phyloP scores from a whole-genome alignment of 108 stramenopile genomes.

The Cyclotella sp. region DNA sequence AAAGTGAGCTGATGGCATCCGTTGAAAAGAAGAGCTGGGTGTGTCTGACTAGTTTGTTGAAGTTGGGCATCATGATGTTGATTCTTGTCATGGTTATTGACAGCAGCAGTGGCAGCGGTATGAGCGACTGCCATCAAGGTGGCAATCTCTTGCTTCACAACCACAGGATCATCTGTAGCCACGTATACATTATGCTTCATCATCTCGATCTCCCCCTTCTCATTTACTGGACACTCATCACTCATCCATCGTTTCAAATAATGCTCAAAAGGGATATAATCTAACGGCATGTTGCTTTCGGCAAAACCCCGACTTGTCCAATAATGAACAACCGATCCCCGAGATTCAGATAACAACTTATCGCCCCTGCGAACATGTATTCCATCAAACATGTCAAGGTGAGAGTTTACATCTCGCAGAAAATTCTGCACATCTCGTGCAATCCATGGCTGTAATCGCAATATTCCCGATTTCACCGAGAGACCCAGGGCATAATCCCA shows the following conservation, averaged over 20 bases:
- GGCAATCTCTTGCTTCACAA: slow-evolving; percentile 39
- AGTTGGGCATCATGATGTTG: neutral
- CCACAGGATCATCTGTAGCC: slow-evolving; percentile 50
- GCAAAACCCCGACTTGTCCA: slow-evolving; percentile 38
- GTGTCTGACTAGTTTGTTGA: slow-evolving; percentile 5
- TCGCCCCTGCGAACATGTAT: slow-evolving; percentile 60
- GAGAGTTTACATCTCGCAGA: neutral
- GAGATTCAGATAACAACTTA: slow-evolving; percentile 39
- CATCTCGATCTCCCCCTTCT: slow-evolving; percentile 4
- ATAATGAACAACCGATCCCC: slow-evolving; percentile 29
- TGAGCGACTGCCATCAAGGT: slow-evolving; percentile 1
- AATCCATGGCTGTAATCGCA: slow-evolving; percentile 13
- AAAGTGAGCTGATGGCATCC: slow-evolving; percentile 43
- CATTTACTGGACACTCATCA: slow-evolving; percentile 17
- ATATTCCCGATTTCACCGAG: slow-evolving; percentile 8
- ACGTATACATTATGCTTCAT: slow-evolving; percentile 39
- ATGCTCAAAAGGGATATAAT: slow-evolving; percentile 36
- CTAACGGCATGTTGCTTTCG: slow-evolving; percentile 23
- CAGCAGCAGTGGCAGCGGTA: neutral
- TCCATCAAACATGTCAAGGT: neutral
- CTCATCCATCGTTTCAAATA: slow-evolving; percentile 21
- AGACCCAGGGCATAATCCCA: slow-evolving; percentile 14
- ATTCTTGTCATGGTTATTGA: slow-evolving; percentile 1
- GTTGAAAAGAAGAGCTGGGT: slow-evolving; percentile 10
- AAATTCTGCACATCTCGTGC: slow-evolving; percentile 7